These are phyloP conservation scores for Capronia epimyces DNA, from an alignment of 2,329 filamentous ascomycete genomes.

Conservation along the genomic window DNA sequence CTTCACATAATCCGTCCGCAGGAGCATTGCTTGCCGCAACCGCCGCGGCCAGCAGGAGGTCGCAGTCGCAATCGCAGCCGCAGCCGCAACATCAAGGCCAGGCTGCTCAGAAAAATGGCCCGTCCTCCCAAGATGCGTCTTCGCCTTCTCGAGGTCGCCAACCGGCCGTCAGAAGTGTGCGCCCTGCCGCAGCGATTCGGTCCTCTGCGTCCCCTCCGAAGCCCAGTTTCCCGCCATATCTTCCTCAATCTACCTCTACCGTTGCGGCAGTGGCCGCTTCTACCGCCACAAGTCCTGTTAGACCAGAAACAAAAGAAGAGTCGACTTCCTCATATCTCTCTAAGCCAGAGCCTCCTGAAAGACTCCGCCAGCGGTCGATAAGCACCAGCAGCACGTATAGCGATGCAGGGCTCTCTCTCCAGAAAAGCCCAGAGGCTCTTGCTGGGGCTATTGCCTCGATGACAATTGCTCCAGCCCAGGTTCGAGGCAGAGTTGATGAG, in stretches of 20 bases:
- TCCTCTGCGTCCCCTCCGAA: constrained; percentile 16
- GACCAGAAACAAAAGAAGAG: constrained; percentile 15
- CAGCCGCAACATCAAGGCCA: background rate
- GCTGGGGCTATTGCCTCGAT: constrained; percentile 22
- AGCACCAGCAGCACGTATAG: constrained; percentile 16
- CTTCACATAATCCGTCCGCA: constrained; percentile 23
- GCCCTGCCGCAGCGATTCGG: constrained; percentile 7
- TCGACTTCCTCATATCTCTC: constrained; percentile 11
- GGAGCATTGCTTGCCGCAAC: constrained; percentile 23
- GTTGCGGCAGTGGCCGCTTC: constrained; percentile 24
- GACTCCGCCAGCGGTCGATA: constrained; percentile 11
- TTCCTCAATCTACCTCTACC: constrained; percentile 23
- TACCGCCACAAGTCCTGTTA: constrained; percentile 22
- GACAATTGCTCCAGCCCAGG: constrained; percentile 8
- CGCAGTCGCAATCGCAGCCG: constrained; percentile 4
- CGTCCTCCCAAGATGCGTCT: constrained; percentile 4
- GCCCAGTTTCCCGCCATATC: constrained; percentile 7
- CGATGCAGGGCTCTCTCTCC: constrained; percentile 6
- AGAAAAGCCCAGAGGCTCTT: constrained; percentile 18
- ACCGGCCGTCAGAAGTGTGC: constrained; percentile 7
- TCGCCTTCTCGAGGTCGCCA: constrained; percentile 12
- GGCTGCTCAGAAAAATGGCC: background rate
- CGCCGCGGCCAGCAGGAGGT: constrained; percentile 18
- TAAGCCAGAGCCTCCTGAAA: constrained; percentile 6
- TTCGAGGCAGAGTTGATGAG: constrained; percentile 8